Percentiles rank a stretch among this genome's conserved stretches.
phyloP scores from a whole-genome alignment of 129 eudicot species.

The Helianthus annuus region HanXRQr2.0-SUNRISE NC_035441.2:171236835-171237334 shows the following conservation, averaged over 20 bases:
- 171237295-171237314: slow-evolving; percentile 94
- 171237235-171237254: slow-evolving; percentile 78
- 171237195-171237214: slow-evolving; percentile 54
- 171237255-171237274: slow-evolving; percentile 60
- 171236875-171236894: slow-evolving; percentile 64
- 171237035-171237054: neutral
- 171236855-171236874: slow-evolving; percentile 75
- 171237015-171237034: neutral
- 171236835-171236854: slow-evolving; percentile 73
- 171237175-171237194: slow-evolving; percentile 74
- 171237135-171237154: slow-evolving; percentile 34
- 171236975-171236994: slow-evolving; percentile 80
- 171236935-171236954: slow-evolving; percentile 75
- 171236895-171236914: slow-evolving; percentile 62
- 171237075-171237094: too few species aligned
- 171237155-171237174: slow-evolving; percentile 94
- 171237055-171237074: too few species aligned
- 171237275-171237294: slow-evolving; percentile 90
- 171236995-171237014: slow-evolving; percentile 81
- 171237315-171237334: slow-evolving; percentile 56
- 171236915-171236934: slow-evolving; percentile 83
- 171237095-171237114: neutral
- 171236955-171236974: slow-evolving; percentile 83
- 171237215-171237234: slow-evolving; percentile 77
- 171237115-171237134: neutral